Evolutionary conservation across 2,329 filamentous ascomycete species (phyloP), one percentile per base, ranked within the genome.

Genomic region (Tolypocladium nubicola): DNA sequence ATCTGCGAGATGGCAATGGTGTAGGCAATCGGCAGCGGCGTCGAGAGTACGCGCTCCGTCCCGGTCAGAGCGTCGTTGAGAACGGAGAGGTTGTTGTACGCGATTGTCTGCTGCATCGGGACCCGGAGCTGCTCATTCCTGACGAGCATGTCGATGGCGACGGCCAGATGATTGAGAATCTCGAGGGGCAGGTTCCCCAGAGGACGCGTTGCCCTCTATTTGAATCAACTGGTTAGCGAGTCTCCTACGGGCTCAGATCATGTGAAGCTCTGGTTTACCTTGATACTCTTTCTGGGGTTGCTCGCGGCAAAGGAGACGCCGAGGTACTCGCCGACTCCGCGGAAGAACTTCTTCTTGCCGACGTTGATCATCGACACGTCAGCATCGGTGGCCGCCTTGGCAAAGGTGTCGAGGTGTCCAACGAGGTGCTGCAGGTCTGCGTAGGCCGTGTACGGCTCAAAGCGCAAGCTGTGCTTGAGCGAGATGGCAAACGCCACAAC

Each of bases 141-240:
- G 53, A 86, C 76, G 60, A 85, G 73, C 54, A 78, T 77, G 62
- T 90, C 85, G 38, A 89, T 72, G 61, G 88, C 87, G 30, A 83
- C 73, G 23, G 82, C 82, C 5, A 94, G 71, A 68, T 93, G 86
- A 66, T 80, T 87, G 37, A 94, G 76, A 56, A 94, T 88, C 69
- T 95, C 90, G 10, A 93, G 77, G 0, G 90, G 90, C n/a, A 93
- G 77, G 69, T 95, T 92, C 56, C 90, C 90, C 14, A 93, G 78
- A 1, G 89, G 88, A 63, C 81, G 82, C 61, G 82, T 80, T 16
- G 88, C 82, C 49, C 81, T 80, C 78, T 47, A 14, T 5, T 30
- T 30, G 4, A 30, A 6, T 30, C 30, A 7, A 30, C 19, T 30
- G 23, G 23, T 47, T 30, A 47, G 45, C 45, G 13, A 8, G 26